phyloP scores from a whole-genome alignment of 805 yeast genomes.

The Pichia eremophila region DNA sequence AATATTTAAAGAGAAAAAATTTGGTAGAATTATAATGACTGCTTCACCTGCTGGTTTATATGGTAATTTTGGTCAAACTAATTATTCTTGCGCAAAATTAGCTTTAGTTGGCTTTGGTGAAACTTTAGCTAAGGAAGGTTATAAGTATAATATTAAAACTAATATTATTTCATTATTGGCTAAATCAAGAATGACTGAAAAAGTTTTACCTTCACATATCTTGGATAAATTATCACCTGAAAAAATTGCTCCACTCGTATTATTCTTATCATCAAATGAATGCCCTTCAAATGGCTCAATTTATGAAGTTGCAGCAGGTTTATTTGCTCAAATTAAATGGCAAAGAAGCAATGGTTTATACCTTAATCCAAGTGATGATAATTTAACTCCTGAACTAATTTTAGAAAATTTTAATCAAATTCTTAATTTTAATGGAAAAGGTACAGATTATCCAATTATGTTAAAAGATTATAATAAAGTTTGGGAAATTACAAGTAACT shows the following conservation, averaged over 20 bases:
- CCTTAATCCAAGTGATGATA: slow-evolving; percentile 59
- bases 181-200: slow-evolving; percentile 92
- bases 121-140: slow-evolving; percentile 92
- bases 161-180: slow-evolving; percentile 93
- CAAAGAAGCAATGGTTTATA: slow-evolving; percentile 82
- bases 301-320: slow-evolving; percentile 92
- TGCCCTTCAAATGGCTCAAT: slow-evolving; percentile 61
- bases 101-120: slow-evolving; percentile 89
- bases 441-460: slow-evolving; percentile 58
- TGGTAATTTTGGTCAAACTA: slow-evolving; percentile 95
- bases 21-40: slow-evolving; percentile 87
- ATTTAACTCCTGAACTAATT: slow-evolving; percentile 80
- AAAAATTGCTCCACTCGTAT: slow-evolving; percentile 85
- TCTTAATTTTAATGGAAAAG: slow-evolving; percentile 44
- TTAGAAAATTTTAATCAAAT: slow-evolving; percentile 57
- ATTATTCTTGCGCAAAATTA: slow-evolving; percentile 88
- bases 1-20: slow-evolving; percentile 70
- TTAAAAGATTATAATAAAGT: slow-evolving; percentile 63
- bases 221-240: slow-evolving; percentile 77
- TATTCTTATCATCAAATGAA: slow-evolving; percentile 64
- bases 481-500: slow-evolving; percentile 39
- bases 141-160: slow-evolving; percentile 68
- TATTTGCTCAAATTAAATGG: slow-evolving; percentile 88
- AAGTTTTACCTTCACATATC: slow-evolving; percentile 75
- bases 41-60: slow-evolving; percentile 95